Percentiles rank a stretch among this genome's conserved stretches.
phyloP scores from a whole-genome alignment of 441 rosid species.

The Bocquillonia castaneifolia region DNA sequence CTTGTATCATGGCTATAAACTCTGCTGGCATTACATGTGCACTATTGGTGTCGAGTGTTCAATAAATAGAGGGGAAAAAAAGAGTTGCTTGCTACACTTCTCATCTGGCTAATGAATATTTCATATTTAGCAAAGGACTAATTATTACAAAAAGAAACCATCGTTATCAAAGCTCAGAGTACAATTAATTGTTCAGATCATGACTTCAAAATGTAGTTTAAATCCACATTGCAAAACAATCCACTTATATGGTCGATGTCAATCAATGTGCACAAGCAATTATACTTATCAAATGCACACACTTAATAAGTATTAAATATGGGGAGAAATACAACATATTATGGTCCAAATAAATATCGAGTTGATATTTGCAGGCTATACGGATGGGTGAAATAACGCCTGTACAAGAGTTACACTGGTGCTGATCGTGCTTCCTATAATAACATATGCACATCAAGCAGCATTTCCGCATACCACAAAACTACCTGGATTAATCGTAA shows the following conservation, averaged over 20 bases:
- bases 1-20: background rate
- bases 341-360: conserved; percentile 4
- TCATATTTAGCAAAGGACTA: too few relatives aligned
- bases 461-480: conserved; percentile 63
- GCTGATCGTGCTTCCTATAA: background rate
- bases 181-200: too few relatives aligned
- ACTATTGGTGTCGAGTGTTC: background rate
- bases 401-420: conserved; percentile 7
- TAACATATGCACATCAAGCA: conserved; percentile 22
- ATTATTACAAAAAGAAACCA: too few relatives aligned
- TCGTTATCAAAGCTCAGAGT: background rate
- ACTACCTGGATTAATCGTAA: conserved; percentile 81
- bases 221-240: background rate
- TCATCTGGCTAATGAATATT: too few relatives aligned
- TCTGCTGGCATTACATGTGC: background rate
- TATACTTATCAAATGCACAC: background rate
- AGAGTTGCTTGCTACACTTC: too few relatives aligned
- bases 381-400: background rate
- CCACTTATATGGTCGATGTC: background rate
- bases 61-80: too few relatives aligned
- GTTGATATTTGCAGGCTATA: conserved; percentile 13
- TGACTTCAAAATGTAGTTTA: too few relatives aligned
- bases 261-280: background rate
- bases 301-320: background rate
- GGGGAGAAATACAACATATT: background rate